These are phyloP conservation scores for Xylaria sp. DNA, from an alignment of 2,329 filamentous ascomycete species.

Conservation along the genomic window DNA sequence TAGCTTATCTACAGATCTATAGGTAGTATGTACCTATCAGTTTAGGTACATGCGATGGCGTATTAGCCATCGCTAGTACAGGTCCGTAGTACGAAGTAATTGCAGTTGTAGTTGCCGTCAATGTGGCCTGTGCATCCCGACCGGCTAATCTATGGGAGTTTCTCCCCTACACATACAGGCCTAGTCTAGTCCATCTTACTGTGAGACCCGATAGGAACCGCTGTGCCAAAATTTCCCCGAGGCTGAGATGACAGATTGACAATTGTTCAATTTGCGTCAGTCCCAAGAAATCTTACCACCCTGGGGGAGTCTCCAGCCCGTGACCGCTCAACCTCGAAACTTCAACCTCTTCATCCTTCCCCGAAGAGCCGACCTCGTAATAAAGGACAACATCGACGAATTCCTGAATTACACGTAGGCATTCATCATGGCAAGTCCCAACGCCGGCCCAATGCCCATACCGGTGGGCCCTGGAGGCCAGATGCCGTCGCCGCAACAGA, in stretches of 20 bases:
- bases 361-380: not conserved
- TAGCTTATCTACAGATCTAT: too few relatives aligned
- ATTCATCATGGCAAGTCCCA: not conserved
- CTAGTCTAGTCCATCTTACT: too few relatives aligned
- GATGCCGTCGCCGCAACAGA: constrained; percentile 79
- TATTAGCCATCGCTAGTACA: too few relatives aligned
- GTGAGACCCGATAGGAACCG: not conserved
- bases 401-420: not conserved
- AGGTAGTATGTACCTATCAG: too few relatives aligned
- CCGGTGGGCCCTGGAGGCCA: constrained; percentile 40
- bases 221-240: not conserved
- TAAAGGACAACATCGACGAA: not conserved
- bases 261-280: not conserved
- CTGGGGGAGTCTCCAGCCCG: not conserved
- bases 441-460: constrained; percentile 34
- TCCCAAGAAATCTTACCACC: not conserved
- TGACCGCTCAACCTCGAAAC: not conserved
- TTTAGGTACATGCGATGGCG: too few relatives aligned
- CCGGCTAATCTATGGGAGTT: not conserved
- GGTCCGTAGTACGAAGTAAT: too few relatives aligned
- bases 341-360: not conserved
- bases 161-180: not conserved
- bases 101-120: too few relatives aligned
- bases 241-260: not conserved
- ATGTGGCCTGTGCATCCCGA: not conserved